Conservation (phyloP, 305 asterid genomes). For the Fraxinus velutina region DNA sequence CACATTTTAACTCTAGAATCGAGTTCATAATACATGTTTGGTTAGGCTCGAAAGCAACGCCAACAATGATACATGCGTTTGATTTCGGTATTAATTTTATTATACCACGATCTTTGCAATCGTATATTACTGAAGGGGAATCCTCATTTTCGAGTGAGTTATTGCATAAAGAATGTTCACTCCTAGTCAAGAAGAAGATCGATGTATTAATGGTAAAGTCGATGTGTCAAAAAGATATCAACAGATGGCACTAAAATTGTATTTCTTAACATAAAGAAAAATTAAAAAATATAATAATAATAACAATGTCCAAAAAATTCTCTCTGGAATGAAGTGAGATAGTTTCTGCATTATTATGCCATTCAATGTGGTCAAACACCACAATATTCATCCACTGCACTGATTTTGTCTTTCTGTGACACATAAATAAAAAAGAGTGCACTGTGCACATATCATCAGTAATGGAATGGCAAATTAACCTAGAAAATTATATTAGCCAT, state of each 20-base stretch:
- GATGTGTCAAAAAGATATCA: not conserved
- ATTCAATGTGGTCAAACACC: not conserved
- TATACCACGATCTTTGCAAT: not conserved
- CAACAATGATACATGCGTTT: not conserved
- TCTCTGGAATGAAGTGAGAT: not conserved
- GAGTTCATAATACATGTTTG: not conserved
- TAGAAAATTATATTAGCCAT: not conserved
- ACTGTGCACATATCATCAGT: not conserved
- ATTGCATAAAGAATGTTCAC: not conserved
- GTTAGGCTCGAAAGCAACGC: not conserved
- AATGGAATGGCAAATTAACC: not conserved
- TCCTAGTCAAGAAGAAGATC: not conserved
- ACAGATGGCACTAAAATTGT: not conserved
- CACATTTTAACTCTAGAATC: not conserved
- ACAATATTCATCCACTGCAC: not conserved
- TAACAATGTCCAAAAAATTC: not conserved
- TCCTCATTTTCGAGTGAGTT: not conserved
- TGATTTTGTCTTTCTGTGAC: not conserved
- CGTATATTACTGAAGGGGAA: not conserved
- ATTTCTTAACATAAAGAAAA: not conserved
- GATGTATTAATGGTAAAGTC: not conserved
- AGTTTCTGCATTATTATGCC: not conserved
- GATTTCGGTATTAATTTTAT: no score
- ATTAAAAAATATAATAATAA: no score
- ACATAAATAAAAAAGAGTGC: not conserved